Evolutionary conservation across 2,329 filamentous ascomycete species (phyloP).

Genomic region (Aspergillus fijiensis): DNA sequence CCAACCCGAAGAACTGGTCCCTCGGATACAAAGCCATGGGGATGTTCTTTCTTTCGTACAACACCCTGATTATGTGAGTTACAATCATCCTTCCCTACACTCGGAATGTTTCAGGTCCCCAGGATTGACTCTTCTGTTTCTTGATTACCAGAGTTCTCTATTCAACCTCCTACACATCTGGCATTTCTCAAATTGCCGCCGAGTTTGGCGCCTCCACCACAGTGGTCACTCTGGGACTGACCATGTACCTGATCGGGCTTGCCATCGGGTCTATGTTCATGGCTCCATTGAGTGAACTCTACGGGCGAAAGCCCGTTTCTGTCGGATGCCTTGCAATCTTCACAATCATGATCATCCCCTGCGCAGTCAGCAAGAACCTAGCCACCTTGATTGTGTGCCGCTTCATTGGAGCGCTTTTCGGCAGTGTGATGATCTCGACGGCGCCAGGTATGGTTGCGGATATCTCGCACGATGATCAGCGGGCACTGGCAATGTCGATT

Average conservation of each 20-base stretch:
- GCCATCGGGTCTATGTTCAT: slow-evolving; percentile 70
- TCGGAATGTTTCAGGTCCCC: background rate
- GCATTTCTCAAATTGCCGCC: slow-evolving; percentile 65
- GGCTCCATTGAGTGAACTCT: slow-evolving; percentile 62
- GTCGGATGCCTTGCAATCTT: slow-evolving; percentile 64
- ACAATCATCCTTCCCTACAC: background rate
- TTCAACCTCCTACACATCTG: slow-evolving; percentile 75
- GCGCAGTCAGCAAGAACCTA: slow-evolving; percentile 67
- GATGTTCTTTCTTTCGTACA: slow-evolving; percentile 57
- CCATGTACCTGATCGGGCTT: slow-evolving; percentile 74
- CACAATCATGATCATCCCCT: slow-evolving; percentile 68
- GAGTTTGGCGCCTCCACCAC: slow-evolving; percentile 63
- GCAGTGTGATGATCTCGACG: slow-evolving; percentile 79
- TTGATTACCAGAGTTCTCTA: slow-evolving; percentile 58
- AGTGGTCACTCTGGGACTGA: slow-evolving; percentile 71
- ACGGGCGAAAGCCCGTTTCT: slow-evolving; percentile 59
- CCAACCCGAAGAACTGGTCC: slow-evolving; percentile 69
- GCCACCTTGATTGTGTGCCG: slow-evolving; percentile 68
- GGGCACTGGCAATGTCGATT: slow-evolving; percentile 78
- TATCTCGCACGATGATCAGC: slow-evolving; percentile 74
- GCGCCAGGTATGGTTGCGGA: slow-evolving; percentile 80
- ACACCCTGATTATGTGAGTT: slow-evolving; percentile 55
- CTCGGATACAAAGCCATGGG: slow-evolving; percentile 57
- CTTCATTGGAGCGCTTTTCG: slow-evolving; percentile 72
- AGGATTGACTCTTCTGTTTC: background rate